phyloP scores from a whole-genome alignment of 139 green algal genomes.

The Chlorella vulgaris region DNA sequence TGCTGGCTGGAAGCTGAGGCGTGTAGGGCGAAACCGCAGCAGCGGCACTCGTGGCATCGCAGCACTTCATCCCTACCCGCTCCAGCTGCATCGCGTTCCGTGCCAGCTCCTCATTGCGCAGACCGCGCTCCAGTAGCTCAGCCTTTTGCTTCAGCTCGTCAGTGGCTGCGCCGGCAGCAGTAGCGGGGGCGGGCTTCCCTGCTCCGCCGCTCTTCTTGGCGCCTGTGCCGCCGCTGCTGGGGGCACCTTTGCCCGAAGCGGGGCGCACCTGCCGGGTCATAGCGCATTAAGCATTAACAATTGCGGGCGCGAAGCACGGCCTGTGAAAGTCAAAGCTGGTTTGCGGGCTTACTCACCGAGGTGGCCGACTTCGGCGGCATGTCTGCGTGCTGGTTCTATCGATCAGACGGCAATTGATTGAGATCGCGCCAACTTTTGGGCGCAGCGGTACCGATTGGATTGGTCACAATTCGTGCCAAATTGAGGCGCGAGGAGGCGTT shows the following conservation, averaged over 20 bases:
- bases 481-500: too few relatives aligned
- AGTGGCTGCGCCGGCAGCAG: conserved; percentile 64
- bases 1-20: too few relatives aligned
- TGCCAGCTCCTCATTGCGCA: conserved; percentile 88
- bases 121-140: conserved; percentile 79
- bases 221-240: not conserved
- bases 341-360: not conserved
- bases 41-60: too few relatives aligned
- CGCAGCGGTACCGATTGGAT: too few relatives aligned
- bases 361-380: not conserved
- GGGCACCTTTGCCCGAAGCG: not conserved
- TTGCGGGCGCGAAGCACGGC: not conserved
- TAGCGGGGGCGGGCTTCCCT: not conserved
- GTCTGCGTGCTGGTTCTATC: not conserved
- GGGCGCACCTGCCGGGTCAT: not conserved
- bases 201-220: not conserved
- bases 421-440: too few relatives aligned
- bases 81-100: conserved; percentile 94
- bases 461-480: too few relatives aligned
- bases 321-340: not conserved
- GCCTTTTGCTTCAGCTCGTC: conserved; percentile 85
- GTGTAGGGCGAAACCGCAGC: too few relatives aligned
- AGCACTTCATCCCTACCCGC: conserved; percentile 51
- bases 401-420: not conserved
- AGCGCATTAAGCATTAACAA: not conserved